Percentiles rank a stretch among this genome's conserved stretches.
phyloP scores from a whole-genome alignment of 1,284 basidiomycete species.

The Cutaneotrichosporon spelunceum region DNA sequence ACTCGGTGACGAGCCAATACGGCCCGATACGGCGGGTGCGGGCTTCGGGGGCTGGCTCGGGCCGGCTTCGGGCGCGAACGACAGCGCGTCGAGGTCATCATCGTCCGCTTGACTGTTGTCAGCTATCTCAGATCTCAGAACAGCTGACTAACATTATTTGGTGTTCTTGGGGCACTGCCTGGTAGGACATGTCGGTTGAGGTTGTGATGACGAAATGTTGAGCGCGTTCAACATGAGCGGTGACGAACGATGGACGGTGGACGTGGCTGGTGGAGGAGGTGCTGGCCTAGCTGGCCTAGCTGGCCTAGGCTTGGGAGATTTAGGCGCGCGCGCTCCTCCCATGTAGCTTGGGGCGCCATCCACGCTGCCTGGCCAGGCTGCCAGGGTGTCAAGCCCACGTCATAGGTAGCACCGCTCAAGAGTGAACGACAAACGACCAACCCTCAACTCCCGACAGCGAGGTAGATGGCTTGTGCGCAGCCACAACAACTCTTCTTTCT shows the following conservation, averaged over 20 bases:
- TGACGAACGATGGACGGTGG: background rate
- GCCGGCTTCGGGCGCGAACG: conserved; percentile 35
- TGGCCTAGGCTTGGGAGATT: background rate
- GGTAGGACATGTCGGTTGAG: conserved; percentile 34
- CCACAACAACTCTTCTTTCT: background rate
- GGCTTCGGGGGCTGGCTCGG: conserved; percentile 10
- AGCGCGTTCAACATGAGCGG: background rate
- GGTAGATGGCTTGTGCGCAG: background rate
- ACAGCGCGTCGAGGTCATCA: conserved; percentile 50
- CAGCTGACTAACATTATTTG: conserved; percentile 34
- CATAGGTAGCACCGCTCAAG: background rate
- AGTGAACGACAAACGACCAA: background rate
- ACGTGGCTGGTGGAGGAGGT: background rate
- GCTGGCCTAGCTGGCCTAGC: background rate
- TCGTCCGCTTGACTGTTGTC: conserved; percentile 49
- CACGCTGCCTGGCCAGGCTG: too few species aligned
- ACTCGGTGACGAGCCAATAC: conserved; percentile 60
- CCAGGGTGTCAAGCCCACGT: too few species aligned
- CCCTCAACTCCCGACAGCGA: background rate
- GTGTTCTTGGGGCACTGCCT: conserved; percentile 25
- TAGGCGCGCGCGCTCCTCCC: too few species aligned
- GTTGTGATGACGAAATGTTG: background rate
- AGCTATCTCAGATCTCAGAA: background rate
- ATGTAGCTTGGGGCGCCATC: too few species aligned
- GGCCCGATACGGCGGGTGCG: conserved; percentile 60